Evolutionary conservation across 2,329 filamentous ascomycete species (phyloP).

Genomic region (Metarhizium album): DNA sequence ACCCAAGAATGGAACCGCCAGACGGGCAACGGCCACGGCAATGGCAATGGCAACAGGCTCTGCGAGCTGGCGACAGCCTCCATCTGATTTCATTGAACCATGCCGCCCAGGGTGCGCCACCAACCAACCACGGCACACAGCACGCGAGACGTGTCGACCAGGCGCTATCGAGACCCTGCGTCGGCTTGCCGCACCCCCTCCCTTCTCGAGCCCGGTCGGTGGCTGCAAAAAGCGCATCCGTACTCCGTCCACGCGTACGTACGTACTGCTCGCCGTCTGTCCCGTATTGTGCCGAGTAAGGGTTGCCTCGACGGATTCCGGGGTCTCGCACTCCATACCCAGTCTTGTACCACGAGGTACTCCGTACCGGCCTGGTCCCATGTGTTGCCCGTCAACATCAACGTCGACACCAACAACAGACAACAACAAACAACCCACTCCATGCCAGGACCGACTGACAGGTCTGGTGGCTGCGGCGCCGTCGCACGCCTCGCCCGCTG

Average conservation of each 20-base stretch:
- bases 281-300: too few species aligned
- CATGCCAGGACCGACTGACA: constrained; percentile 2
- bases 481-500: constrained; percentile 9
- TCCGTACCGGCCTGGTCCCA: too few species aligned
- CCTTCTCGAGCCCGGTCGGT: not conserved
- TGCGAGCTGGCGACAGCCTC: not conserved
- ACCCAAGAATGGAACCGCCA: not conserved
- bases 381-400: too few species aligned
- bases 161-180: constrained; percentile 4
- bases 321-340: not conserved
- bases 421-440: not conserved
- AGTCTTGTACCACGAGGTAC: not conserved
- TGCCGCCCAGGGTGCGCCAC: not conserved
- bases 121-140: not conserved
- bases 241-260: too few species aligned
- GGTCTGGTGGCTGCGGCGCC: constrained; percentile 8
- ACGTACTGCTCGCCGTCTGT: too few species aligned
- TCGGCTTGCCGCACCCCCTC: not conserved
- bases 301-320: not conserved
- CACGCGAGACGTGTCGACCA: not conserved
- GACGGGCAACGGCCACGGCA: not conserved
- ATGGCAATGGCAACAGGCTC: too few species aligned
- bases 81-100: constrained; percentile 3
- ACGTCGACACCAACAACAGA: not conserved
- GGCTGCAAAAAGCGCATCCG: not conserved